These are phyloP conservation scores for Lepidium sativum DNA, from an alignment of 345 rosid species.

Conservation along the genomic window DNA sequence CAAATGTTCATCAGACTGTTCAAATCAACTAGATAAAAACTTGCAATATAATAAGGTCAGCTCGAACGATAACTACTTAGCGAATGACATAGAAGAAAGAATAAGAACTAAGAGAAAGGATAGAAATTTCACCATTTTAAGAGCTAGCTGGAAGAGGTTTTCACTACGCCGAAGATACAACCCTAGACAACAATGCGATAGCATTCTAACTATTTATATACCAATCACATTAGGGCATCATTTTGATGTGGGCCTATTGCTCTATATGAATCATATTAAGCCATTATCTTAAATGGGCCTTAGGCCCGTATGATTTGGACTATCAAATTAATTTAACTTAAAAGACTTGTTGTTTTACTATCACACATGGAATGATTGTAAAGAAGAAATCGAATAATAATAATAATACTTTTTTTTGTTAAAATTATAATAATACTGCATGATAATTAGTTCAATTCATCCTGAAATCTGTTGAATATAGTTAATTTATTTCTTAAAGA, in stretches of 20 bases:
- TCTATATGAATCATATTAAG: not conserved
- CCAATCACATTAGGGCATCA: not conserved
- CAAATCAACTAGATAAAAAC: not conserved
- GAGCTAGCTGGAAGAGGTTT: not conserved
- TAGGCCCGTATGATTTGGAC: not conserved
- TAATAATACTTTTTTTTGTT: too few species aligned
- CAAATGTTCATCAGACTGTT: not conserved
- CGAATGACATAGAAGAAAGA: not conserved
- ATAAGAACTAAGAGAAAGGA: too few species aligned
- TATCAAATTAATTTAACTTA: not conserved
- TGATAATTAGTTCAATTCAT: too few species aligned
- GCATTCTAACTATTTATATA: not conserved
- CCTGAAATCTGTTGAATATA: not conserved
- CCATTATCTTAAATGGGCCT: not conserved
- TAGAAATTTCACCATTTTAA: constrained; percentile 3
- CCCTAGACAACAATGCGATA: not conserved
- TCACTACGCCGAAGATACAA: not conserved
- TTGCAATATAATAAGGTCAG: not conserved
- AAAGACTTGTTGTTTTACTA: not conserved
- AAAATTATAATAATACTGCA: too few species aligned
- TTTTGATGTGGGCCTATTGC: not conserved
- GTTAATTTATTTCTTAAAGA: not conserved
- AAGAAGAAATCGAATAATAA: too few species aligned
- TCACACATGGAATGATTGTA: too few species aligned
- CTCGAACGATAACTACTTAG: not conserved